Evolutionary conservation across 495 filamentous ascomycete species (phyloP).

Genomic region (Trichoderma asperelloides): DNA sequence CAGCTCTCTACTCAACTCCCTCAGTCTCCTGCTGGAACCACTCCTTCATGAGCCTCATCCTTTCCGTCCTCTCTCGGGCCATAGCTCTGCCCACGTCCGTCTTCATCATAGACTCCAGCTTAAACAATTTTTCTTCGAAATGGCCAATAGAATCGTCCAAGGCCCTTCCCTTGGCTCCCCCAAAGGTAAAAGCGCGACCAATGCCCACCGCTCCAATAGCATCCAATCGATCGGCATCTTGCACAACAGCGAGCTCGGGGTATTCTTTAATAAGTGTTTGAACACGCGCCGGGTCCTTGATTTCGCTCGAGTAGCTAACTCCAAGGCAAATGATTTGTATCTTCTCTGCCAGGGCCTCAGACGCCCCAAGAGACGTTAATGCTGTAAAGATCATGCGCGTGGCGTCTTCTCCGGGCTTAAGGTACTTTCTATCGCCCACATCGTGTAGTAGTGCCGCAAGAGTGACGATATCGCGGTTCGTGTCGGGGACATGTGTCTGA

Average conservation of each 20-base stretch:
- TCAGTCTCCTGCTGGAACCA: conserved; percentile 66
- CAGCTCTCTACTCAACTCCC: not conserved
- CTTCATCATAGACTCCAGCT: conserved; percentile 74
- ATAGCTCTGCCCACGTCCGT: conserved; percentile 60
- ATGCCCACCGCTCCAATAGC: conserved; percentile 81
- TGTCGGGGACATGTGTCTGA: conserved; percentile 37
- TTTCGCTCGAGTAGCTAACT: conserved; percentile 73
- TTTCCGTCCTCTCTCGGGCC: conserved; percentile 54
- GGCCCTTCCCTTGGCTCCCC: conserved; percentile 47
- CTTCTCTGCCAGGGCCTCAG: conserved; percentile 44
- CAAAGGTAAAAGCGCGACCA: conserved; percentile 67
- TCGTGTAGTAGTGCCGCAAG: conserved; percentile 79
- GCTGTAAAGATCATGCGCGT: conserved; percentile 47
- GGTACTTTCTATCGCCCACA: conserved; percentile 79
- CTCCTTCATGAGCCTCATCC: conserved; percentile 50
- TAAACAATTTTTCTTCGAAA: conserved; percentile 71
- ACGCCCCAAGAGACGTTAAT: conserved; percentile 48
- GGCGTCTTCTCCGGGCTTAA: conserved; percentile 39
- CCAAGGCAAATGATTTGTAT: conserved; percentile 62
- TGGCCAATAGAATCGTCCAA: conserved; percentile 62
- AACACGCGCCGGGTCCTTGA: conserved; percentile 46
- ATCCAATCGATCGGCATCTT: conserved; percentile 86
- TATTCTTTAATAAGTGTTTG: conserved; percentile 42
- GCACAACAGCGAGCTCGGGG: conserved; percentile 75
- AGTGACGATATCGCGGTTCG: conserved; percentile 49